These are phyloP conservation scores for Gloeopeniophorella convolvens DNA, from an alignment of 768 basidiomycete species.

Conservation along the genomic window DNA sequence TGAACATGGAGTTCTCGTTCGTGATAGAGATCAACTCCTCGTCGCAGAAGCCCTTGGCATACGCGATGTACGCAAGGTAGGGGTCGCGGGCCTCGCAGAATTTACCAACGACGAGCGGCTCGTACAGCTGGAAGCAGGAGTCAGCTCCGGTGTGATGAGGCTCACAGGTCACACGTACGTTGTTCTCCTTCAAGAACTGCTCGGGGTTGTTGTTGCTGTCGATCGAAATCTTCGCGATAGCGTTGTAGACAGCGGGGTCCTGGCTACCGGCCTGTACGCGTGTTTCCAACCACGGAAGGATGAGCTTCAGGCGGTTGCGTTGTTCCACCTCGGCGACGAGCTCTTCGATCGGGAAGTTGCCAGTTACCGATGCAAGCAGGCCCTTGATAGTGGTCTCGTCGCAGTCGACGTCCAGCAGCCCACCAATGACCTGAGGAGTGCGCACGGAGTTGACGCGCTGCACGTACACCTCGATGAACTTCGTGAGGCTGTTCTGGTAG, in stretches of 20 bases:
- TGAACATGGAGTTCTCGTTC: slow-evolving; percentile 99
- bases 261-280: slow-evolving; percentile 91
- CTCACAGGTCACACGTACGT: slow-evolving; percentile 45
- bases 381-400: slow-evolving; percentile 94
- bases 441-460: slow-evolving; percentile 96
- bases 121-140: slow-evolving; percentile 64
- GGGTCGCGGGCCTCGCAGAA: slow-evolving; percentile 99
- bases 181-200: slow-evolving; percentile 97
- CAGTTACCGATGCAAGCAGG: slow-evolving; percentile 88
- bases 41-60: slow-evolving; percentile 98
- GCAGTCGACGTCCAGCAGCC: slow-evolving; percentile 95
- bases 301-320: slow-evolving; percentile 92
- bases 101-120: slow-evolving; percentile 95
- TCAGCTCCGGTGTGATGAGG: slow-evolving; percentile 19
- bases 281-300: slow-evolving; percentile 94
- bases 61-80: slow-evolving; percentile 97
- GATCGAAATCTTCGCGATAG: slow-evolving; percentile 96
- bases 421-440: slow-evolving; percentile 96
- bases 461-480: slow-evolving; percentile 99
- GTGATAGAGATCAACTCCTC: slow-evolving; percentile 96
- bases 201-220: slow-evolving; percentile 99
- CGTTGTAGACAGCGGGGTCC: slow-evolving; percentile 92
- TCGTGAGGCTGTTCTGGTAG: slow-evolving; percentile 93
- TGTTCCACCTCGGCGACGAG: slow-evolving; percentile 96
- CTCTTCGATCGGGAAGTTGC: slow-evolving; percentile 97